phyloP scores from a whole-genome alignment of 106 monocot genomes.

The Dioscorea alata region DNA sequence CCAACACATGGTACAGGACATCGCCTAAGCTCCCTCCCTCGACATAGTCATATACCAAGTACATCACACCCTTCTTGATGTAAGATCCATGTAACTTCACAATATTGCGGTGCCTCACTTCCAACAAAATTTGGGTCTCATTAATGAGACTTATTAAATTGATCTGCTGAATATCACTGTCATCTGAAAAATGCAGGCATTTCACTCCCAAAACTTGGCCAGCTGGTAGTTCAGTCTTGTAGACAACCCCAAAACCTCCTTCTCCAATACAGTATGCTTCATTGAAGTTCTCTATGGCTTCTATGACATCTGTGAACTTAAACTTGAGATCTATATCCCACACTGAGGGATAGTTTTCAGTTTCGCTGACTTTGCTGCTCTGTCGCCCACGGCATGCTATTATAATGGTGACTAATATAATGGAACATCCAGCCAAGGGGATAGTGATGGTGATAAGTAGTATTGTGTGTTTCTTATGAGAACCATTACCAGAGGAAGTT shows the following conservation, averaged over 20 bases:
- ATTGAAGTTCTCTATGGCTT: too few species aligned
- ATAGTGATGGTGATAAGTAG: conserved; percentile 37
- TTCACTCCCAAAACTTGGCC: conserved; percentile 62
- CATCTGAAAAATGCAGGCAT: conserved; percentile 26
- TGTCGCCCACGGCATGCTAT: conserved; percentile 2
- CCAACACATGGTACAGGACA: conserved; percentile 50
- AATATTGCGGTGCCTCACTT: conserved; percentile 70
- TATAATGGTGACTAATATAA: neutral
- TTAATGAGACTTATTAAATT: conserved; percentile 48
- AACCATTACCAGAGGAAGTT: too few species aligned
- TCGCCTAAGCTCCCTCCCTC: conserved; percentile 56
- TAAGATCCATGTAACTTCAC: conserved; percentile 72
- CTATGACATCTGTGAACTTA: too few species aligned
- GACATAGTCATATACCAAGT: conserved; percentile 68
- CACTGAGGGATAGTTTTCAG: too few species aligned
- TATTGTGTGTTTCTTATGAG: conserved; percentile 18
- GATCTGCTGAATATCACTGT: conserved; percentile 14
- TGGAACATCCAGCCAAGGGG: conserved; percentile 16
- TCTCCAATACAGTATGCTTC: conserved; percentile 52
- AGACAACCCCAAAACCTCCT: conserved; percentile 62
- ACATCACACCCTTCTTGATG: conserved; percentile 35
- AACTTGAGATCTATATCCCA: too few species aligned
- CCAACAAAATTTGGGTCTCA: conserved; percentile 59
- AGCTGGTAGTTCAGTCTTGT: conserved; percentile 41
- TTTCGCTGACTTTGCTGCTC: conserved; percentile 4